These are phyloP conservation scores for Erodium maritimum DNA, from an alignment of 345 rosid species.

Conservation along the genomic window DNA sequence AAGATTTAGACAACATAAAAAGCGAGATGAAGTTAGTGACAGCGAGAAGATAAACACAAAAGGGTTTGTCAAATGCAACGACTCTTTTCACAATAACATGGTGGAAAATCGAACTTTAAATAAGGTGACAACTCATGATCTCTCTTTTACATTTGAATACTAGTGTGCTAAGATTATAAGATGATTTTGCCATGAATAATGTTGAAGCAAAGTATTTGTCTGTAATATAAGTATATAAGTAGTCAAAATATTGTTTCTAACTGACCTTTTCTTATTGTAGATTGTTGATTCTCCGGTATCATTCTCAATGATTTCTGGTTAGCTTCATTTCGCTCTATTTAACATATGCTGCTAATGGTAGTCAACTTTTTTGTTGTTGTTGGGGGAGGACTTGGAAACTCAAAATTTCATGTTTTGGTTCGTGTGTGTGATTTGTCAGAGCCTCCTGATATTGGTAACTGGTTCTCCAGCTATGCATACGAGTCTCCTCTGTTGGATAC, in stretches of 20 bases:
- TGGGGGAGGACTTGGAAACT: not conserved
- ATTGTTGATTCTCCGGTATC: slow-evolving; percentile 14
- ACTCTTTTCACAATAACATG: not conserved
- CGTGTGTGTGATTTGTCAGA: slow-evolving; percentile 24
- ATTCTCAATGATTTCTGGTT: slow-evolving; percentile 34
- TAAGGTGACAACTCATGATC: not conserved
- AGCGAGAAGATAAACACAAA: not conserved
- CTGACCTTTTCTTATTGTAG: slow-evolving; percentile 11
- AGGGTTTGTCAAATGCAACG: not conserved
- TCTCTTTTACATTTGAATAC: not conserved
- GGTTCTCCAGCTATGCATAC: slow-evolving; percentile 53
- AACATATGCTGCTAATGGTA: not conserved
- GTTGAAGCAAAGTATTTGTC: too few relatives aligned
- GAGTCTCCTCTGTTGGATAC: slow-evolving; percentile 44
- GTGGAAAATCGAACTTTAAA: not conserved
- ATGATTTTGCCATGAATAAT: too few relatives aligned
- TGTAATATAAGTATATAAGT: too few relatives aligned
- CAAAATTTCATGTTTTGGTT: not conserved
- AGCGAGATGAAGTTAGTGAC: not conserved
- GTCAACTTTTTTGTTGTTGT: too few relatives aligned
- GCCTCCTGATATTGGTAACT: slow-evolving; percentile 46
- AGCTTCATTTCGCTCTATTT: not conserved
- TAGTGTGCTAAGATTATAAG: not conserved
- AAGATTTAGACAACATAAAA: not conserved
- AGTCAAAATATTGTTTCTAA: not conserved